A percentile compares a stretch with the other conserved stretches of the same genome.
Conservation (phyloP, 2,329 filamentous ascomycete species). For the Monosporascus cannonballus region DNA sequence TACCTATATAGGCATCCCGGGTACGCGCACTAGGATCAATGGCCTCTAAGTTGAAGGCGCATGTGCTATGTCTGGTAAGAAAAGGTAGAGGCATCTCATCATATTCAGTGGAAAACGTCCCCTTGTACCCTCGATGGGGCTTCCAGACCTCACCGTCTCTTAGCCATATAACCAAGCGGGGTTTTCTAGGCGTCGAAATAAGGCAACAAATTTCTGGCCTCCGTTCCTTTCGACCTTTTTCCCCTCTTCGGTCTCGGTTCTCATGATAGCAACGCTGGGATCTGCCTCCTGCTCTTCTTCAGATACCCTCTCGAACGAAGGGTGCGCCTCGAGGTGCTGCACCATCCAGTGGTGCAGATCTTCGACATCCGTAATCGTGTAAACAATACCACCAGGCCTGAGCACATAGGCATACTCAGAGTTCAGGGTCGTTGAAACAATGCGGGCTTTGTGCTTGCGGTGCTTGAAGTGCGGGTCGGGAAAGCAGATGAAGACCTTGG, state of each 20-base stretch:
- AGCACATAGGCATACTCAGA: slow-evolving; percentile 91
- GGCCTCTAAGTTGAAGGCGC: no score
- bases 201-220: slow-evolving; percentile 83
- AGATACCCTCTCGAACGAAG: slow-evolving; percentile 69
- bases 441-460: slow-evolving; percentile 93
- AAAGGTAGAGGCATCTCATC: not conserved
- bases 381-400: slow-evolving; percentile 76
- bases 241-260: slow-evolving; percentile 85
- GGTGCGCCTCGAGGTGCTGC: slow-evolving; percentile 71
- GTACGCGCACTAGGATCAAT: no score
- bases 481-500: slow-evolving; percentile 95
- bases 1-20: no score
- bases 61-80: not conserved
- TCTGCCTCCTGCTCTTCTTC: slow-evolving; percentile 63
- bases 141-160: not conserved
- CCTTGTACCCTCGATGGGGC: not conserved
- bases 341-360: slow-evolving; percentile 94
- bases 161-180: slow-evolving; percentile 58
- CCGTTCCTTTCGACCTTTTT: slow-evolving; percentile 93
- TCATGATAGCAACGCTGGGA: slow-evolving; percentile 69
- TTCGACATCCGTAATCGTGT: slow-evolving; percentile 96
- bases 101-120: not conserved
- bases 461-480: slow-evolving; percentile 98
- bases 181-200: slow-evolving; percentile 76
- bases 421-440: slow-evolving; percentile 81